Percentiles rank a stretch among this genome's conserved stretches.
Conservation (phyloP, 345 rosid species). For the Eutrema japonicum region DNA sequence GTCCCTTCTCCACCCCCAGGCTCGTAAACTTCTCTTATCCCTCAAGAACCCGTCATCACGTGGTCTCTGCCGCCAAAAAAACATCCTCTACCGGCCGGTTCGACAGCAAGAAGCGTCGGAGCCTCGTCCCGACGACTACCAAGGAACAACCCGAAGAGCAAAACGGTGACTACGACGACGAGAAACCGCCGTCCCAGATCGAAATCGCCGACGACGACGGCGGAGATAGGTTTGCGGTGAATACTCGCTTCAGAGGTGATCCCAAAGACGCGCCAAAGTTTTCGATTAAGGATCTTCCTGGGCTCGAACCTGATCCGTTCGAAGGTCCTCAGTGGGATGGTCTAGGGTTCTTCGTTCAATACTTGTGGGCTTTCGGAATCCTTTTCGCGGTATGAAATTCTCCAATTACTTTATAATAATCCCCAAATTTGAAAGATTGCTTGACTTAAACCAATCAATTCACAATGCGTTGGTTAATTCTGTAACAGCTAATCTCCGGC, state of each 20-base stretch:
- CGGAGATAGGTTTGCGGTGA: conserved; percentile 36
- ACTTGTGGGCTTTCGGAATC: conserved; percentile 89
- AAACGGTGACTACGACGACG: conserved; percentile 16
- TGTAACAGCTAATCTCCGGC: conserved; percentile 69
- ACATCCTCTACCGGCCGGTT: conserved; percentile 68
- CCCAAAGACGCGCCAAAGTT: conserved; percentile 39
- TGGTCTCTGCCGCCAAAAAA: conserved; percentile 67
- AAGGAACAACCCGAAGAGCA: conserved; percentile 36
- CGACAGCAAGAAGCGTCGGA: conserved; percentile 66
- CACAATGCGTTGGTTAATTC: conserved; percentile 7
- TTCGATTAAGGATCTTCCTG: conserved; percentile 63
- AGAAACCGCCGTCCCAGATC: conserved; percentile 27
- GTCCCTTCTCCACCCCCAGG: conserved; percentile 19
- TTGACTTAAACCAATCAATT: background rate
- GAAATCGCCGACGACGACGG: conserved; percentile 45
- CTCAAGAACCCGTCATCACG: conserved; percentile 44
- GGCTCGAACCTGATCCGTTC: conserved; percentile 67
- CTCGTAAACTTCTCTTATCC: conserved; percentile 41
- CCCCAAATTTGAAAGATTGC: background rate
- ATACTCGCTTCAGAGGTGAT: conserved; percentile 43
- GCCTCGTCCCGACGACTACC: conserved; percentile 49
- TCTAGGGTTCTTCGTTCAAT: conserved; percentile 81
- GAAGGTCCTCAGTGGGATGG: conserved; percentile 88
- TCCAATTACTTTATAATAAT: background rate
- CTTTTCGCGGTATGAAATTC: conserved; percentile 63